Base-by-base conservation (phyloP, 202 grass and related monocot genomes). In the Hordeum pubiflorum region DNA sequence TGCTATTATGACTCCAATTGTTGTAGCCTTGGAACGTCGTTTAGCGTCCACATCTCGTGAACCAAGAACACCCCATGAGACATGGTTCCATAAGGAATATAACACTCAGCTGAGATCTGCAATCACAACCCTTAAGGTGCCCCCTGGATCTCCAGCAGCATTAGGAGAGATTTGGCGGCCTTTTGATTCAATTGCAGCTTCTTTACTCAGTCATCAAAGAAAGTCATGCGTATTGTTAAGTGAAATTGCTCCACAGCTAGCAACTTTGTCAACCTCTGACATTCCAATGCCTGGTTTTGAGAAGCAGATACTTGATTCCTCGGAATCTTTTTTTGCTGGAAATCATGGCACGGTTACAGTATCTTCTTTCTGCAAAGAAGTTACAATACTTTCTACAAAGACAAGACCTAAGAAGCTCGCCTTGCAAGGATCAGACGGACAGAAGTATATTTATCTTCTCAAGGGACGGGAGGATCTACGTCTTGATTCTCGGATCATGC, bases 261-360 rank as follows among this genome's bases (percentile, higher is more conserved):
- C 91, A 76, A 67, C 44, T 55, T 76, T 97, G 77, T 86, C 90
- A 78, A 89, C 86, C 76, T 97, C 94, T 85, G 88, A 97, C 69
- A 94, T 97, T 94, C 94, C 94, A 88, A 92, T 97, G 91, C 94
- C 94, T 82, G 94, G 94, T 81, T 92, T 97, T 87, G 94, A 97
- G 86, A 97, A 94, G 86, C 91, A 97, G 79, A 90, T 83, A 59
- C 72, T 86, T 82, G 77, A 83, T 90, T 86, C 85, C 76, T 78
- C 76, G 63, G 83, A 89, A 70, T 79, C 54, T 66, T 43, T 54
- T 89, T 82, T 84, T 77, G 64, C 63, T 81, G 87, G 81, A 83
- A 77, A 31, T 61, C 89, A 85, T 86, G 85, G 83, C 40, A 87
- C 72, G 65, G 40, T 97, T 64, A 94, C 94, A 63, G 72, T 97